Conservation (phyloP, 352 stramenopile genomes). For the Phytopythium montanum region DNA sequence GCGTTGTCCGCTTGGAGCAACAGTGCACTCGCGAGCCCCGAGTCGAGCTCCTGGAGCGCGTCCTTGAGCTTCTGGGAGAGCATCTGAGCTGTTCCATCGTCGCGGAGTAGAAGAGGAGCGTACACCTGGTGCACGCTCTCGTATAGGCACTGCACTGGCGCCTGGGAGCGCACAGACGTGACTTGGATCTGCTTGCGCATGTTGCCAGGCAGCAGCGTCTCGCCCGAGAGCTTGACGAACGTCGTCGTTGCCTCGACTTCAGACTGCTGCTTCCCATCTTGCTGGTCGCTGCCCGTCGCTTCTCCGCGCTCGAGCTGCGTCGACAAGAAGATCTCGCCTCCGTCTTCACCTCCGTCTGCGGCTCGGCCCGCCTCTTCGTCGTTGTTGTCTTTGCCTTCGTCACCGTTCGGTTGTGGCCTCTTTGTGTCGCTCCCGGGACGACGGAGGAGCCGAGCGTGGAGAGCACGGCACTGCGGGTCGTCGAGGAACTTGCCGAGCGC, state of each 20-base stretch:
- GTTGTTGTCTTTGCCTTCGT: conserved; percentile 16
- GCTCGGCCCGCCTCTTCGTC: conserved; percentile 14
- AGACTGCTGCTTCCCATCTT: background rate
- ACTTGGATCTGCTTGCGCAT: conserved; percentile 74
- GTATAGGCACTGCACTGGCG: conserved; percentile 77
- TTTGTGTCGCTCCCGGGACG: background rate
- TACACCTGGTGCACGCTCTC: conserved; percentile 82
- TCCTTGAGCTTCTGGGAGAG: conserved; percentile 84
- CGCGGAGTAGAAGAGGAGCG: conserved; percentile 63
- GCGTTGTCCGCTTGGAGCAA: conserved; percentile 15
- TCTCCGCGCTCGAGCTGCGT: conserved; percentile 15
- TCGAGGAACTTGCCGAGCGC: conserved; percentile 70
- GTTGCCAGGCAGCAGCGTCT: conserved; percentile 56
- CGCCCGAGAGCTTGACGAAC: conserved; percentile 58
- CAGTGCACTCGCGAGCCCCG: conserved; percentile 44
- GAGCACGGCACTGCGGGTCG: conserved; percentile 51
- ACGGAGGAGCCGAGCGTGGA: conserved; percentile 43
- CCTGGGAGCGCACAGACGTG: conserved; percentile 50
- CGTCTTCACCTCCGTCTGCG: conserved; percentile 17
- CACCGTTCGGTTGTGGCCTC: background rate
- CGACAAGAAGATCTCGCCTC: conserved; percentile 15
- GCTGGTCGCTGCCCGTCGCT: background rate
- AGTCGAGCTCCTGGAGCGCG: conserved; percentile 69
- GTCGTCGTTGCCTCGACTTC: conserved; percentile 35
- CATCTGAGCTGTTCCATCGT: conserved; percentile 33